Percentiles rank a stretch among this genome's conserved stretches.
These are phyloP conservation scores for Phytopythium oedochilum DNA, from an alignment of 352 stramenopile species.

Conservation along the genomic window DNA sequence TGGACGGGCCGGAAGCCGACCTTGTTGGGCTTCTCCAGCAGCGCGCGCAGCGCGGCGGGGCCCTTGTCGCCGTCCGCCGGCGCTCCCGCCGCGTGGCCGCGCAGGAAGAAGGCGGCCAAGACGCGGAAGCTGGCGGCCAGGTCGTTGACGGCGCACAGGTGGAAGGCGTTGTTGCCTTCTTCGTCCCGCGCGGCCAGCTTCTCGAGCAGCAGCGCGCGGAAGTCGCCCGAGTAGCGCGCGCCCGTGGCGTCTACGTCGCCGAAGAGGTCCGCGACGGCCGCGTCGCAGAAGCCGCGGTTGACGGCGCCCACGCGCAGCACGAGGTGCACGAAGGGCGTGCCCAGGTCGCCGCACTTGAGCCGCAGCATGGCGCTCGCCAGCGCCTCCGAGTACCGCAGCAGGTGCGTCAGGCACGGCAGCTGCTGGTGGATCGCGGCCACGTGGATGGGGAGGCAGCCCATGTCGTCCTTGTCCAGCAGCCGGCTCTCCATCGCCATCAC, in stretches of 20 bases:
- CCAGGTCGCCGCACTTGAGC: constrained; percentile 56
- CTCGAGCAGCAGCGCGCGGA: constrained; percentile 46
- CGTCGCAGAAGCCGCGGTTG: constrained; percentile 39
- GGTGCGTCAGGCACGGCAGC: constrained; percentile 28
- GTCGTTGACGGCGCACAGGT: constrained; percentile 70
- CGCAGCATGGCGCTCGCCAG: constrained; percentile 65
- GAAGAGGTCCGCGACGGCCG: constrained; percentile 36
- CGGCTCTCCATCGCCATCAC: constrained; percentile 46
- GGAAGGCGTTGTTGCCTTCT: constrained; percentile 74
- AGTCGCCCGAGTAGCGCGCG: constrained; percentile 15
- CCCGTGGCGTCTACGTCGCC: constrained; percentile 11
- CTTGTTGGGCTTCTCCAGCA: constrained; percentile 59
- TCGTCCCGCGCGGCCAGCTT: constrained; percentile 54
- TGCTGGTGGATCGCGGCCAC: constrained; percentile 61
- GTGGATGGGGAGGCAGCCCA: constrained; percentile 79
- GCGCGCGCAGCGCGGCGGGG: constrained; percentile 21
- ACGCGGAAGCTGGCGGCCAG: constrained; percentile 38
- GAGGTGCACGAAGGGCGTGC: constrained; percentile 66
- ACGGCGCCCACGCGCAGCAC: constrained; percentile 61
- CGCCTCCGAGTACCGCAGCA: constrained; percentile 58
- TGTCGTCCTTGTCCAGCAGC: constrained; percentile 79
- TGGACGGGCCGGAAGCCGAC: constrained; percentile 64
- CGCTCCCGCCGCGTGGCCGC: constrained; percentile 12
- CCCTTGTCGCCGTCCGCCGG: constrained; percentile 3
- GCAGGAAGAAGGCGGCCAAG: constrained; percentile 39